Evolutionary conservation across 768 basidiomycete species (phyloP), one percentile per base, ranked within the genome.

Genomic region (Hortiboletus flavorubellus): DNA sequence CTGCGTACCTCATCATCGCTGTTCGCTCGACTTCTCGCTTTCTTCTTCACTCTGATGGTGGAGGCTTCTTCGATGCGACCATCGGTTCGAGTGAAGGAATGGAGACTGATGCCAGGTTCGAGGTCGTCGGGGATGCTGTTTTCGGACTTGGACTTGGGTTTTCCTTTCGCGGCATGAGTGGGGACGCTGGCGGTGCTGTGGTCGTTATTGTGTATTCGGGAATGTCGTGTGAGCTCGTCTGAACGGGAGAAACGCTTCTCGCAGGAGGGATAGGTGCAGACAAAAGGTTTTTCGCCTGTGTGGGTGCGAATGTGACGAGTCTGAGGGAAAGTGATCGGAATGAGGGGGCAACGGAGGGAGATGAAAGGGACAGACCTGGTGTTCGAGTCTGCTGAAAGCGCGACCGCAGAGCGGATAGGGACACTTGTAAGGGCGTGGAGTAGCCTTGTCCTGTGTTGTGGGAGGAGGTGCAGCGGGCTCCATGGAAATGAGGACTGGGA

Each of bases 281-380:
- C 81, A 65, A 98, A 98, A 3, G 96, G 96, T 64, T 97, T 98
- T 75, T 99, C 96, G 66, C 96, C 96, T 0, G 96, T 99, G 72
- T 99, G 96, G 0, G 95, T 99, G 56, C 96, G 89, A 51, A 98
- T 97, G 68, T 99, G 96, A 59, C 96, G 88, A 18, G 96, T 99
- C 92, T 98, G 71, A 0, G 35, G 40, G 34, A 37, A 45, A 11
- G 34, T 29, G 57, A 65, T 62, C 54, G 53, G 55, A 41, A 64
- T 55, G 55, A 54, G 55, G 51, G 59, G 50, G 58, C 55, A 51
- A 51, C 34, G 41, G 52, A 16, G 21, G 40, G 12, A 49, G 49
- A 57, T 38, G 51, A 53, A 60, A 51, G 44, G 29, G 2, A 72
- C 80, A 57, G 63, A 90, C 93, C 84, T 95, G 93, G 72, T 99